Percentiles rank a stretch among this genome's conserved stretches.
Evolutionary conservation across 805 yeast species (phyloP).

Genomic region (Candida rishiriensis): DNA sequence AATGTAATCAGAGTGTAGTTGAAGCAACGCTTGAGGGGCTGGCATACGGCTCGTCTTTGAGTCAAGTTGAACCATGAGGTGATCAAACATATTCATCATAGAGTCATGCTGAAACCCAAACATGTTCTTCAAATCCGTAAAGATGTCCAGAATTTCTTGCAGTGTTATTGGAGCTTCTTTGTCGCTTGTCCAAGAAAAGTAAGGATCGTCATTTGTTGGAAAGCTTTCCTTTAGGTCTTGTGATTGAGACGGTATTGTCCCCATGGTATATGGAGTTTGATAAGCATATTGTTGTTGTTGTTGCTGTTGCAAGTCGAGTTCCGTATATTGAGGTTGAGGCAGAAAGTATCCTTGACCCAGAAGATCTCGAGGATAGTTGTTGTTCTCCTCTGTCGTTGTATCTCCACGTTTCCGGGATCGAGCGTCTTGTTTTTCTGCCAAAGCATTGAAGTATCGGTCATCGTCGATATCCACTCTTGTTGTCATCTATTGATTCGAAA

Average conservation of each 20-base stretch:
- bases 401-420: no score
- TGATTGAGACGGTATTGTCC: background rate
- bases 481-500: no score
- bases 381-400: no score
- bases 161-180: conserved; percentile 69
- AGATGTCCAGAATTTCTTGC: conserved; percentile 56
- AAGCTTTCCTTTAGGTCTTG: conserved; percentile 1
- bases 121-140: conserved; percentile 49
- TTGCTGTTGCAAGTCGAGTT: no score
- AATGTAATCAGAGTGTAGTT: conserved; percentile 85
- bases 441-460: no score
- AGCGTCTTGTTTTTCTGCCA: no score
- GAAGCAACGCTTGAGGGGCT: conserved; percentile 63
- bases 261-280: background rate
- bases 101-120: conserved; percentile 88
- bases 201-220: conserved; percentile 33
- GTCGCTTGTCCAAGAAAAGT: conserved; percentile 56
- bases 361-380: no score
- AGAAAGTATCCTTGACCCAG: no score
- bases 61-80: conserved; percentile 73
- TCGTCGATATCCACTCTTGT: no score
- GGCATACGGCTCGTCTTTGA: conserved; percentile 80
- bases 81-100: conserved; percentile 75
- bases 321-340: no score
- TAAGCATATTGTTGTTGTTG: background rate